Conservation (phyloP, 1,284 basidiomycete genomes). For the Phenoliferia sp. region DNA sequence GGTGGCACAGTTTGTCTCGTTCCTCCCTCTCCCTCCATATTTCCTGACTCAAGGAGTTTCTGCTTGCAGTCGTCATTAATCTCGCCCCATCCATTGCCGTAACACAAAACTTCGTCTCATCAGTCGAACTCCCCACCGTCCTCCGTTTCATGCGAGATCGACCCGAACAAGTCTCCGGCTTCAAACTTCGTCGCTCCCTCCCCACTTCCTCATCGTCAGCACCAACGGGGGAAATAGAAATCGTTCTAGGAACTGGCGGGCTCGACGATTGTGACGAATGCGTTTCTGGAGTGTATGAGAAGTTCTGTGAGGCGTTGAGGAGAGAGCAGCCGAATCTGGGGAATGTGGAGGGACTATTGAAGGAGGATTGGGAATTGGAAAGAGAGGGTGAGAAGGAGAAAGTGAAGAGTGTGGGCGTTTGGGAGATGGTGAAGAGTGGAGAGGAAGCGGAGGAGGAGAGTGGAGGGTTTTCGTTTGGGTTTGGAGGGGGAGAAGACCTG, state of each 20-base stretch:
- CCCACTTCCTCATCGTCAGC: no score
- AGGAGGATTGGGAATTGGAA: neutral
- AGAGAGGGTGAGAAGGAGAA: neutral
- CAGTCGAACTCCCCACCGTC: constrained; percentile 43
- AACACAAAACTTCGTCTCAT: constrained; percentile 48
- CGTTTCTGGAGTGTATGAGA: constrained; percentile 9
- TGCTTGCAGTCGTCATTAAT: constrained; percentile 37
- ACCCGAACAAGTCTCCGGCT: constrained; percentile 46
- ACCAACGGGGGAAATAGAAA: neutral
- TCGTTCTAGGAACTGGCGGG: constrained; percentile 14
- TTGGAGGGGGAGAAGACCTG: neutral
- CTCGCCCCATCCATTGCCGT: constrained; percentile 43
- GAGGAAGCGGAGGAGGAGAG: neutral
- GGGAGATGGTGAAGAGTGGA: constrained; percentile 2
- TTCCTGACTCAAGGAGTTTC: neutral
- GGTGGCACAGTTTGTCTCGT: constrained; percentile 37
- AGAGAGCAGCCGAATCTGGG: neutral
- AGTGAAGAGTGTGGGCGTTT: neutral
- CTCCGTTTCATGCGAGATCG: constrained; percentile 46
- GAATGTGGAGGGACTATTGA: neutral
- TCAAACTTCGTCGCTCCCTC: constrained; percentile 33
- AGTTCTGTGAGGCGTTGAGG: constrained; percentile 4
- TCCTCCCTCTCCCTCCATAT: neutral
- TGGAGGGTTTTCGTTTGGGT: constrained; percentile 16
- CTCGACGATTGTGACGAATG: constrained; percentile 13